These are phyloP conservation scores for Eucalyptus curtisii DNA, from an alignment of 345 rosid genomes.

Conservation along the genomic window DNA sequence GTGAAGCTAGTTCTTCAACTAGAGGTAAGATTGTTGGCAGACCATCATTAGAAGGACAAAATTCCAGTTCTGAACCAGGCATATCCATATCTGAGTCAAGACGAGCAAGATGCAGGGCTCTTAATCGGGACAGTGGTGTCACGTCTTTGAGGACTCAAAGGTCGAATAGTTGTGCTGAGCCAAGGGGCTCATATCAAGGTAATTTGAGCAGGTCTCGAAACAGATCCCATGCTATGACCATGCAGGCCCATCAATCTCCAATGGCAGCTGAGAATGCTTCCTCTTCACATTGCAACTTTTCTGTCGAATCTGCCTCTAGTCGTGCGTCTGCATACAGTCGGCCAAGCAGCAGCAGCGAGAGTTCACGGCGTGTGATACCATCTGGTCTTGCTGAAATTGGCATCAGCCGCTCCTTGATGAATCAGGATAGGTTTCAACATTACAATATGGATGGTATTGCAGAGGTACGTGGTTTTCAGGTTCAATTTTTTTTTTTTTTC, in stretches of 20 bases:
- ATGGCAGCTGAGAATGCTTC: slow-evolving; percentile 29
- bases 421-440: slow-evolving; percentile 37
- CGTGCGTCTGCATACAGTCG: slow-evolving; percentile 8
- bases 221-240: slow-evolving; percentile 12
- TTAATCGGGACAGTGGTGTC: slow-evolving; percentile 24
- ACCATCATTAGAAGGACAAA: slow-evolving; percentile 25
- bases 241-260: slow-evolving; percentile 26
- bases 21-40: slow-evolving; percentile 42
- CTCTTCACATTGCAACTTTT: slow-evolving; percentile 7
- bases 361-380: slow-evolving; percentile 26
- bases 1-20: slow-evolving; percentile 59
- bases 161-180: slow-evolving; percentile 25
- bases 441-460: slow-evolving; percentile 78
- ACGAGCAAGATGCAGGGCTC: slow-evolving; percentile 28
- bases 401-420: slow-evolving; percentile 20
- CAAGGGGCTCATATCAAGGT: not conserved
- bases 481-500: not conserved
- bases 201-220: slow-evolving; percentile 18
- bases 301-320: slow-evolving; percentile 15
- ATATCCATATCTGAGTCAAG: slow-evolving; percentile 48
- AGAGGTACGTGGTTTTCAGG: slow-evolving; percentile 38
- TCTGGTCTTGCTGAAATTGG: slow-evolving; percentile 49
- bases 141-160: slow-evolving; percentile 46
- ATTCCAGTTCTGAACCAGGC: slow-evolving; percentile 24
- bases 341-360: slow-evolving; percentile 20